Percentiles rank a stretch among this genome's conserved stretches.
phyloP scores from a whole-genome alignment of 2,329 filamentous ascomycete species.

The Trichoderma sp. region DNA sequence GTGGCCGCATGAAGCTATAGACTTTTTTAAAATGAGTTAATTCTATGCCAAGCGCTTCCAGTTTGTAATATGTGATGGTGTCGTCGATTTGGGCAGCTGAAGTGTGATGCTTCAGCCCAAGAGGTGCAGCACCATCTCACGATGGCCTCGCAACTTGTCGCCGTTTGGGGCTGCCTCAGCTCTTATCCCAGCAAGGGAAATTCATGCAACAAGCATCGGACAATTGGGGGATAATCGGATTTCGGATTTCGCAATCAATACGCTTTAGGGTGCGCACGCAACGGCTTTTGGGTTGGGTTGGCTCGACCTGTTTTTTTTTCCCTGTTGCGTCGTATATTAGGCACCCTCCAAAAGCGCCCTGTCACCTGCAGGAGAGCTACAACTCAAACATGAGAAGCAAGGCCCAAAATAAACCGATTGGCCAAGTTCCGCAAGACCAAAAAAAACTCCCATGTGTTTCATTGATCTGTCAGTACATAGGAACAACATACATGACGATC shows the following conservation, averaged over 20 bases:
- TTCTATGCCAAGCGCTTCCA: not conserved
- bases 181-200: not conserved
- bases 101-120: not conserved
- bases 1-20: not conserved
- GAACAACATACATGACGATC: not conserved
- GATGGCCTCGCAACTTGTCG: not conserved
- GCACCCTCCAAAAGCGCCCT: not conserved
- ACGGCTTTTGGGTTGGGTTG: not conserved
- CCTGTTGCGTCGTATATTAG: not conserved
- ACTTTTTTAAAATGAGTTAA: not conserved
- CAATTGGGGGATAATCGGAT: not conserved
- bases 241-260: not conserved
- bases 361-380: not conserved
- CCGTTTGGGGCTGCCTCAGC: not conserved
- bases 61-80: not conserved
- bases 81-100: not conserved
- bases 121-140: not conserved
- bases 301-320: not conserved
- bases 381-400: not conserved
- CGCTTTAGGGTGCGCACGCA: not conserved
- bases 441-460: not conserved
- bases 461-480: not conserved
- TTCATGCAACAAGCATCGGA: not conserved
- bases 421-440: not conserved
- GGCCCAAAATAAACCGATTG: not conserved